A percentile compares a stretch with the other conserved stretches of the same genome.
Evolutionary conservation across 2,329 filamentous ascomycete genomes (phyloP).

Genomic region (Blumeria graminis): DNA sequence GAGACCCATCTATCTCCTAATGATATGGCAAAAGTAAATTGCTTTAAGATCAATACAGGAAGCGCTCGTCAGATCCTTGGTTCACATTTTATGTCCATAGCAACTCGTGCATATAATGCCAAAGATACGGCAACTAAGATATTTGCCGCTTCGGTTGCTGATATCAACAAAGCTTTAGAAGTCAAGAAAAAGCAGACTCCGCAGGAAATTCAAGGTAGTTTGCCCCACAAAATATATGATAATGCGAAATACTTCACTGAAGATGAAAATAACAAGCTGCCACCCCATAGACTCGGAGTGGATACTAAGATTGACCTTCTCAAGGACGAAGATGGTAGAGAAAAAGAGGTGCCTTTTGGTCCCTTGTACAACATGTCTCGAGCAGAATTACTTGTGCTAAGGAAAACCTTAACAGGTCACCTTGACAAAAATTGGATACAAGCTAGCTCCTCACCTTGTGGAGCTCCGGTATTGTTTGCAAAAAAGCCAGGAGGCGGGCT

Average conservation of each 20-base stretch:
- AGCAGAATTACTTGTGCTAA: too few species aligned
- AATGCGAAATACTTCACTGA: background rate
- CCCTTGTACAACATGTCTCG: too few species aligned
- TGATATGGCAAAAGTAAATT: background rate
- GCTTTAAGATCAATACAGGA: background rate
- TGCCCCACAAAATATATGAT: background rate
- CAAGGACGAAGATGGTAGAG: too few species aligned
- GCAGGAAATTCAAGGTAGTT: background rate
- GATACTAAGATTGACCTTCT: background rate
- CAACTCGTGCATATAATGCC: background rate
- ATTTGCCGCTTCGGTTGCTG: background rate
- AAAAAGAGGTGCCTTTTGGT: too few species aligned
- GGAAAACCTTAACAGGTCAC: too few species aligned
- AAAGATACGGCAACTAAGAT: background rate
- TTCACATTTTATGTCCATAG: background rate
- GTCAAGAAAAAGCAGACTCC: background rate
- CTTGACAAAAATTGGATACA: too few species aligned
- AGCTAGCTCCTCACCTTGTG: too few species aligned
- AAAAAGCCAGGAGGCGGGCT: too few species aligned
- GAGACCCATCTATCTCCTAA: too few species aligned
- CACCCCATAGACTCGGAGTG: background rate
- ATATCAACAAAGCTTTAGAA: background rate
- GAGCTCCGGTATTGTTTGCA: too few species aligned
- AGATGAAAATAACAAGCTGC: background rate
- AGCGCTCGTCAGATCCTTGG: background rate